Evolutionary conservation across 129 eudicot genomes (phyloP).

Genomic region (Flaveria sonorensis): DNA sequence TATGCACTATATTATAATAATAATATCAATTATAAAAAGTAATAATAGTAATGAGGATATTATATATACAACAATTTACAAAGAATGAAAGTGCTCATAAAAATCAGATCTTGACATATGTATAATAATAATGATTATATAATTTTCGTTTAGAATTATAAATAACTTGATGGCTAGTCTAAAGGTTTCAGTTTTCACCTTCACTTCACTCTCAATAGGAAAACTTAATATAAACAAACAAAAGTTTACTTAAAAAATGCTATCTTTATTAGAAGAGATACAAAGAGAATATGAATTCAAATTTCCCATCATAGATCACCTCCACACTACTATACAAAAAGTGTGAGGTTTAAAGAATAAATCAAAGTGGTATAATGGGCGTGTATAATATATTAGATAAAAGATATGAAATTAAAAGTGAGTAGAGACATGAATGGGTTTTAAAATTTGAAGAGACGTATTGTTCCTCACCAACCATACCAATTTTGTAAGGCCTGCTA

Average conservation of each 20-base stretch:
- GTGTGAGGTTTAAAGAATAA: conserved; percentile 21
- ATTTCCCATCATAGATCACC: not conserved
- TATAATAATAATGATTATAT: too few relatives aligned
- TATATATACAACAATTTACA: too few relatives aligned
- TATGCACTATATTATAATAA: too few relatives aligned
- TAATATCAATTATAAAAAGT: too few relatives aligned
- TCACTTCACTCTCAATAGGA: not conserved
- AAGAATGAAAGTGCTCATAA: too few relatives aligned
- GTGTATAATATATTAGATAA: conserved; percentile 16
- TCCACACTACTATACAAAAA: conserved; percentile 5
- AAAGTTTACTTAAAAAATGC: not conserved
- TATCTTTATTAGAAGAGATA: not conserved
- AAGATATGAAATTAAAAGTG: conserved; percentile 16
- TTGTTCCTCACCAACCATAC: conserved; percentile 47
- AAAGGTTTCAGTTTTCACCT: too few relatives aligned
- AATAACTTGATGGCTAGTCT: too few relatives aligned
- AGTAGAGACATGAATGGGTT: conserved; percentile 40
- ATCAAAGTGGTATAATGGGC: conserved; percentile 32
- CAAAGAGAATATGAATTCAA: conserved; percentile 11
- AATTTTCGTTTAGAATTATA: not conserved
- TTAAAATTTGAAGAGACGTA: conserved; percentile 40
- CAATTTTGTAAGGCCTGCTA: conserved; percentile 29
- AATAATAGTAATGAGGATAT: too few relatives aligned
- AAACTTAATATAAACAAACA: not conserved
- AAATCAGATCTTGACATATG: too few relatives aligned